Conservation (phyloP, 306 rosid species). For the Castanospermum australe region DNA sequence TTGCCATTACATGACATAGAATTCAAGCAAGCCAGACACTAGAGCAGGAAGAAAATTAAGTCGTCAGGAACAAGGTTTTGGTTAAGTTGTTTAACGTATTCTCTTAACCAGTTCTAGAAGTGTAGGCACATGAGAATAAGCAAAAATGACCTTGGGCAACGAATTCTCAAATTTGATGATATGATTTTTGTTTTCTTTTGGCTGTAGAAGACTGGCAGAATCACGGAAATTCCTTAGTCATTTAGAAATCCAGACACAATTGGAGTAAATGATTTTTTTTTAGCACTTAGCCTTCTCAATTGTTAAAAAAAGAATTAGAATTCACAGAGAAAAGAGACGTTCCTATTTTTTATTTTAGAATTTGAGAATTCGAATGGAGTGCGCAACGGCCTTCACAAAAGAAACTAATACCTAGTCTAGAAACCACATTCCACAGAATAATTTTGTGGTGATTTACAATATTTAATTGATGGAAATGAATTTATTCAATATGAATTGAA, state of each 20-base stretch:
- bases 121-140: background rate
- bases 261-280: too few species aligned
- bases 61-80: background rate
- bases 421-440: constrained; percentile 21
- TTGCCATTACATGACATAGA: background rate
- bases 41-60: background rate
- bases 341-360: too few species aligned
- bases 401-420: constrained; percentile 23
- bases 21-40: background rate
- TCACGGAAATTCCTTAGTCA: constrained; percentile 13
- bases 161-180: background rate
- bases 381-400: too few species aligned
- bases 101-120: background rate
- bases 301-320: too few species aligned
- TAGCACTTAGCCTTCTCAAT: too few species aligned
- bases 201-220: background rate
- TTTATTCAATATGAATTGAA: constrained; percentile 55
- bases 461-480: constrained; percentile 1
- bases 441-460: constrained; percentile 8
- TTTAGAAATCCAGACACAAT: constrained; percentile 4
- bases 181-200: background rate
- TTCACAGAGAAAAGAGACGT: too few species aligned
- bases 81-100: background rate
- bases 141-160: background rate
- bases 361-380: too few species aligned